Evolutionary conservation across 2,329 filamentous ascomycete genomes (phyloP).

Genomic region (Verticillium alfalfae): DNA sequence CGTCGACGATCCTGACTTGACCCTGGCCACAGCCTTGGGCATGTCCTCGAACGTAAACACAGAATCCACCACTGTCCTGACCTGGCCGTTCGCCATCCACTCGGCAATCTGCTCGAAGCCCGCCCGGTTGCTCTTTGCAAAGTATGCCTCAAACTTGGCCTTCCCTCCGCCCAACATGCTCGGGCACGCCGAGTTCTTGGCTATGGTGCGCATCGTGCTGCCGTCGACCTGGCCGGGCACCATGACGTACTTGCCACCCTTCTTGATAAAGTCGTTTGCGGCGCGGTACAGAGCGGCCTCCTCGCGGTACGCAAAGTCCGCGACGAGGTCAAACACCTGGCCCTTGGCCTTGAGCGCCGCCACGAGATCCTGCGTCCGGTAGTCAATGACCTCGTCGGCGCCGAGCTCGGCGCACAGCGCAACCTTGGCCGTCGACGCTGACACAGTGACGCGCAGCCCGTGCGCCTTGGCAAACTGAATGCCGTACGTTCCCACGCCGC

Average conservation of each 20-base stretch:
- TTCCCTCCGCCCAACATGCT: slow-evolving; percentile 31
- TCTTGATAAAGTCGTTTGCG: slow-evolving; percentile 42
- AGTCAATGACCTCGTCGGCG: slow-evolving; percentile 61
- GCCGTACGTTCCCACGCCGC: slow-evolving; percentile 55
- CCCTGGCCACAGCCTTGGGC: slow-evolving; percentile 47
- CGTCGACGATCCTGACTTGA: slow-evolving; percentile 51
- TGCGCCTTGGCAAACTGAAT: slow-evolving; percentile 61
- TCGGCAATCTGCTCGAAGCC: slow-evolving; percentile 44
- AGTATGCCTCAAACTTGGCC: slow-evolving; percentile 33
- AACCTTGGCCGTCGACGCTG: slow-evolving; percentile 56
- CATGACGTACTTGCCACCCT: slow-evolving; percentile 47
- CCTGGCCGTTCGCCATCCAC: slow-evolving; percentile 52
- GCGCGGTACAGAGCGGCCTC: slow-evolving; percentile 46
- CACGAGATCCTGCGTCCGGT: slow-evolving; percentile 44
- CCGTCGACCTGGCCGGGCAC: slow-evolving; percentile 40
- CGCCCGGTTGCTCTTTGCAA: slow-evolving; percentile 31
- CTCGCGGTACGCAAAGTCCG: slow-evolving; percentile 51
- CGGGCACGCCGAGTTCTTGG: slow-evolving; percentile 17
- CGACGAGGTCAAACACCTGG: slow-evolving; percentile 39
- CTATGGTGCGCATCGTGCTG: slow-evolving; percentile 20
- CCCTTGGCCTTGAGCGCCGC: slow-evolving; percentile 38
- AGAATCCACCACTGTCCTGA: slow-evolving; percentile 50
- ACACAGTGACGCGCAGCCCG: slow-evolving; percentile 55
- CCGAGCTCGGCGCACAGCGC: slow-evolving; percentile 53
- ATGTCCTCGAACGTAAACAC: slow-evolving; percentile 51